Conservation (phyloP, 2,329 filamentous ascomycete species). For the Arthrobotrys conoides region DNA sequence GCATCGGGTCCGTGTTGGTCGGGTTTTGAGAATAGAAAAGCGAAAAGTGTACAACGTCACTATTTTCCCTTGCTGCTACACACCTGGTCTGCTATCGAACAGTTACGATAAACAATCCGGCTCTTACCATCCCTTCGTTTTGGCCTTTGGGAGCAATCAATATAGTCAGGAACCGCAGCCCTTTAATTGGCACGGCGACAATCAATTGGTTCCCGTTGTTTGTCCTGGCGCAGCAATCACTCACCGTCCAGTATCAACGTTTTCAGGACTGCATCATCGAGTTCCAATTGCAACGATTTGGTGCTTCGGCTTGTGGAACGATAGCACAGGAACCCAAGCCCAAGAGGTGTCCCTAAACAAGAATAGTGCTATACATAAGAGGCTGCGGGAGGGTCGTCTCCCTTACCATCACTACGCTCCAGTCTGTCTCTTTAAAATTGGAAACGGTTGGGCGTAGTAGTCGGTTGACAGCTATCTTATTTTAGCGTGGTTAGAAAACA, state of each 20-base stretch:
- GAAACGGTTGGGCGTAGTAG: conserved; percentile 32
- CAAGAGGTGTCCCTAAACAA: conserved; percentile 22
- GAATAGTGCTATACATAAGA: conserved; percentile 51
- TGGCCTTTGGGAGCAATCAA: not conserved
- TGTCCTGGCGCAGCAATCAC: not conserved
- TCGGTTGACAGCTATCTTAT: conserved; percentile 35
- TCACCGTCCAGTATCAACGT: not conserved
- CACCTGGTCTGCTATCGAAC: conserved; percentile 19
- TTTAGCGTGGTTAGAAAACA: conserved; percentile 41
- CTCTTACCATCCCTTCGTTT: conserved; percentile 1
- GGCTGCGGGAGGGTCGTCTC: conserved; percentile 47
- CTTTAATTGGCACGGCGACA: conserved; percentile 6
- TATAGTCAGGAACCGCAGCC: not conserved
- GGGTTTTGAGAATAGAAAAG: conserved; percentile 32
- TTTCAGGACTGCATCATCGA: conserved; percentile 31
- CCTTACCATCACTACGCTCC: conserved; percentile 30
- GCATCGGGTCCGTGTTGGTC: conserved; percentile 44
- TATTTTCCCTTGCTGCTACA: conserved; percentile 23
- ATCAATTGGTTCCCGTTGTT: conserved; percentile 23
- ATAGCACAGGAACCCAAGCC: conserved; percentile 40
- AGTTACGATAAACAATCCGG: conserved; percentile 40
- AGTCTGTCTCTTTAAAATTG: conserved; percentile 29
- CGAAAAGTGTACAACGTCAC: conserved; percentile 48
- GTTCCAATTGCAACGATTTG: conserved; percentile 53
- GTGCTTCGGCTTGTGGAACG: conserved; percentile 48